phyloP scores from a whole-genome alignment of 2,329 filamentous ascomycete species.

The Aquanectria penicillioides region DNA sequence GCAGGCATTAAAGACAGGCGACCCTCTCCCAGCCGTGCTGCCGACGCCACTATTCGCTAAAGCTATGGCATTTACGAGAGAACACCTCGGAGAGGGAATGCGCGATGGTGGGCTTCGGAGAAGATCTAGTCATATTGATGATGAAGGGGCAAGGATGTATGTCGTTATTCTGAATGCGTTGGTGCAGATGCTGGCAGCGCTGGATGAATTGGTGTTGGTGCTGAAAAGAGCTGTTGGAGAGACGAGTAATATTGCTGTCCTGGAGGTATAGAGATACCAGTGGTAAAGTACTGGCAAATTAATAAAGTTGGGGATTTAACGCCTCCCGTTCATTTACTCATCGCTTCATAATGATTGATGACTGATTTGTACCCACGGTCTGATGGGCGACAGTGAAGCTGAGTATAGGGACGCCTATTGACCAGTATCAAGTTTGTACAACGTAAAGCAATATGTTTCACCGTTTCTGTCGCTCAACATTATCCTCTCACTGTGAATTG shows the following conservation, averaged over 20 bases:
- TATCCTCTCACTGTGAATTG: no score
- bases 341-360: no score
- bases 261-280: no score
- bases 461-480: no score
- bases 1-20: conserved; percentile 15
- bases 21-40: conserved; percentile 20
- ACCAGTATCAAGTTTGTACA: no score
- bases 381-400: no score
- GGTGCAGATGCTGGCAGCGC: conserved; percentile 9
- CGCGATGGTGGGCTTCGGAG: neutral
- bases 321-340: no score
- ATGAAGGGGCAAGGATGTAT: neutral
- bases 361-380: no score
- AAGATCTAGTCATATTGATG: neutral
- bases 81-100: neutral
- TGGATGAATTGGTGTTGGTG: conserved; percentile 17
- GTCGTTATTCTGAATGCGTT: conserved; percentile 9
- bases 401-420: no score
- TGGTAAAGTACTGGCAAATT: no score
- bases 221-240: conserved; percentile 16
- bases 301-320: no score
- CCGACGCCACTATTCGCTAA: conserved; percentile 20
- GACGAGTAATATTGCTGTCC: conserved; percentile 1
- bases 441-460: no score
- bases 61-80: neutral